A percentile compares a stretch with the other conserved stretches of the same genome.
phyloP scores from a whole-genome alignment of 345 rosid genomes.

The Rhodomyrtus tomentosa region DNA sequence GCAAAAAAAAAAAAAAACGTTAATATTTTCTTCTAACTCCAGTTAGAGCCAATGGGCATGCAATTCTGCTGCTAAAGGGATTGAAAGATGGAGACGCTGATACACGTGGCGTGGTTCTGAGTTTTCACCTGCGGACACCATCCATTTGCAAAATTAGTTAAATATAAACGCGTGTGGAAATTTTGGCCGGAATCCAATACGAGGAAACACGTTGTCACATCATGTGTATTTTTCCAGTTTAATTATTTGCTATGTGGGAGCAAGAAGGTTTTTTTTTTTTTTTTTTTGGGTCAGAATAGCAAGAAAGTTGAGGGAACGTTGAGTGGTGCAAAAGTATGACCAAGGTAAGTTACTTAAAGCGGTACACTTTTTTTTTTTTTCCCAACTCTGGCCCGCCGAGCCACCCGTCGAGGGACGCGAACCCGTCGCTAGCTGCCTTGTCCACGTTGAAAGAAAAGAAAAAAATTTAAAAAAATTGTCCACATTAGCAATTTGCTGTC shows the following conservation, averaged over 20 bases:
- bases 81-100: too few species aligned
- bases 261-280: background rate
- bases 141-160: background rate
- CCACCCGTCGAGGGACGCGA: too few species aligned
- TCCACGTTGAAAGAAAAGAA: too few species aligned
- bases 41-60: background rate
- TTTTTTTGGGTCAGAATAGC: too few species aligned
- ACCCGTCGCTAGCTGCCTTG: too few species aligned
- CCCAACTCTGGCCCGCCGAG: too few species aligned
- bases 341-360: background rate
- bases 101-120: too few species aligned
- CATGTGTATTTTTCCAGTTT: background rate
- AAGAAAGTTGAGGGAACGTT: too few species aligned
- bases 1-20: background rate
- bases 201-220: background rate
- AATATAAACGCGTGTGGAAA: background rate
- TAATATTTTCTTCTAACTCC: background rate
- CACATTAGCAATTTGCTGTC: accelerated
- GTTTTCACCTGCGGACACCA: background rate
- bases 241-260: background rate
- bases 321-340: too few species aligned
- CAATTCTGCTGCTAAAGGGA: too few species aligned
- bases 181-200: background rate
- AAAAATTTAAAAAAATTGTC: background rate
- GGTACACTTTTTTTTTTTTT: background rate